Conservation (phyloP, 768 basidiomycete genomes). For the Russula earlei region DNA sequence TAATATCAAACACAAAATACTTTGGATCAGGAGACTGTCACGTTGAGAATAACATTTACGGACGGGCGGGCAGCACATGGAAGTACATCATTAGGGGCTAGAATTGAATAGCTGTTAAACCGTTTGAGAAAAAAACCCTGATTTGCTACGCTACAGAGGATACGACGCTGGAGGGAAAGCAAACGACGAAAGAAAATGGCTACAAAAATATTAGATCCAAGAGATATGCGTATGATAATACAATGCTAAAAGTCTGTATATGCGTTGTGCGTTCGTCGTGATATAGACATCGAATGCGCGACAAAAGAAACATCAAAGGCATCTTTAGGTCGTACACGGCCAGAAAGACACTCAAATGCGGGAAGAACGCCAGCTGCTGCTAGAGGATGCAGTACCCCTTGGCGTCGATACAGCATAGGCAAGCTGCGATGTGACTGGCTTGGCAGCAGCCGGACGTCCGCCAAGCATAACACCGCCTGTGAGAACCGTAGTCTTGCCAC, state of each 20-base stretch:
- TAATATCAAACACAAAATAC: too few species aligned
- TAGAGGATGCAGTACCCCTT: slow-evolving; percentile 24
- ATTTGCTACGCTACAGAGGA: slow-evolving; percentile 17
- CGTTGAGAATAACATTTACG: neutral
- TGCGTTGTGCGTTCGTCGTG: slow-evolving; percentile 15
- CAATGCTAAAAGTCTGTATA: slow-evolving; percentile 11
- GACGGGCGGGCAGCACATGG: neutral
- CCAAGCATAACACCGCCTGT: slow-evolving; percentile 87
- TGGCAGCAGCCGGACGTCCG: slow-evolving; percentile 18
- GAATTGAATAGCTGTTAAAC: neutral
- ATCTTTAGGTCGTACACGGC: neutral
- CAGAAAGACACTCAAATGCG: slow-evolving; percentile 32
- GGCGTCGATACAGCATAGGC: slow-evolving; percentile 22
- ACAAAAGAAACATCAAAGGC: slow-evolving; percentile 7
- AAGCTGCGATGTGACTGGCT: slow-evolving; percentile 22
- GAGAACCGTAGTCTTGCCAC: slow-evolving; percentile 80
- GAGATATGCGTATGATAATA: slow-evolving; percentile 18
- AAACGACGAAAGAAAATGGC: slow-evolving; percentile 16
- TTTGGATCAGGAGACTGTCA: too few species aligned
- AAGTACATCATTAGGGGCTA: slow-evolving; percentile 10
- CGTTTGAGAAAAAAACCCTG: neutral
- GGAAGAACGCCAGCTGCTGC: slow-evolving; percentile 47
- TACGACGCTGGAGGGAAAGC: neutral
- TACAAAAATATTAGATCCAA: slow-evolving; percentile 22
- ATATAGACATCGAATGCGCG: slow-evolving; percentile 7